A percentile compares a stretch with the other conserved stretches of the same genome.
These are phyloP conservation scores for Bolboschoenoplectus hybrid DNA, from an alignment of 202 grass and related monocot genomes.

Conservation along the genomic window DNA sequence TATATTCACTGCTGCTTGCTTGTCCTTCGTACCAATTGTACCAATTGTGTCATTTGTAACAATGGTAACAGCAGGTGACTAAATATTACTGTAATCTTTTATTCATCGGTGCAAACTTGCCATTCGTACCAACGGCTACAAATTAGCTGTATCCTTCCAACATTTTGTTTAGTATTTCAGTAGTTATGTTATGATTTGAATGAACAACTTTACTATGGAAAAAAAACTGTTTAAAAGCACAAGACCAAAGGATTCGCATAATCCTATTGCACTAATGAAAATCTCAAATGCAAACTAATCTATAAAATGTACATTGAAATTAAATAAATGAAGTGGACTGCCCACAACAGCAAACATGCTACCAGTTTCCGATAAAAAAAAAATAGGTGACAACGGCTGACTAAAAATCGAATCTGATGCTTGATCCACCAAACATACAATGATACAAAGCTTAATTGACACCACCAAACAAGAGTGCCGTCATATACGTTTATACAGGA, in stretches of 20 bases:
- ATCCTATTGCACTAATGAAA: neutral
- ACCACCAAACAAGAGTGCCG: constrained; percentile 1
- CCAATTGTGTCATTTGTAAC: too few relatives aligned
- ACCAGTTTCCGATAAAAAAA: neutral
- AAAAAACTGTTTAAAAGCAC: neutral
- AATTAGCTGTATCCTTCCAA: too few relatives aligned
- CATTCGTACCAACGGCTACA: too few relatives aligned
- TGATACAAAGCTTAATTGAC: neutral
- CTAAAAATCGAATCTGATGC: neutral
- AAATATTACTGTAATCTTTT: too few relatives aligned
- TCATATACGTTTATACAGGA: neutral
- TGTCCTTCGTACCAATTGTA: too few relatives aligned
- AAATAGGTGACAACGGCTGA: neutral
- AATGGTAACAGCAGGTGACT: too few relatives aligned
- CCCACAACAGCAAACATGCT: neutral
- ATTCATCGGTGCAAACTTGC: too few relatives aligned
- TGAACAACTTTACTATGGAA: neutral
- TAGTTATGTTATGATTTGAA: neutral
- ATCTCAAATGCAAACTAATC: neutral
- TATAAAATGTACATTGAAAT: neutral
- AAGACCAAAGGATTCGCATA: neutral
- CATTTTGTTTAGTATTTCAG: neutral
- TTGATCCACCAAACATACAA: neutral
- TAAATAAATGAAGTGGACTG: constrained; percentile 7
- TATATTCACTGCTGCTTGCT: too few relatives aligned